Evolutionary conservation across 1,139 yeast species (phyloP).

Genomic region (Nadsonia starkeyi-henricii): DNA sequence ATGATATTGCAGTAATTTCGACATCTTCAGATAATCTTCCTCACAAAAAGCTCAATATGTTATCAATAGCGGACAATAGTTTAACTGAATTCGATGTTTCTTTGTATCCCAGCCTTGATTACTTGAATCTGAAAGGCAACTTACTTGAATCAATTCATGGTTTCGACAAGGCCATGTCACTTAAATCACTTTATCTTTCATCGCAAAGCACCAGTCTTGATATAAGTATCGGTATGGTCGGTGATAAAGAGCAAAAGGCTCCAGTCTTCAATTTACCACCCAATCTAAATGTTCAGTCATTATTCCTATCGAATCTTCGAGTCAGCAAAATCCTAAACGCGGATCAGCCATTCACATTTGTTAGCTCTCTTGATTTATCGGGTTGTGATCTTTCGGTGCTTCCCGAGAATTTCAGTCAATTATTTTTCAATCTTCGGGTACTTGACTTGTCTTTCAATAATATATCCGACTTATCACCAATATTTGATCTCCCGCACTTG

Average conservation of each 20-base stretch:
- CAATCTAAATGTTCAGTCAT: neutral
- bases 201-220: neutral
- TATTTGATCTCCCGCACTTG: neutral
- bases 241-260: neutral
- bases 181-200: neutral
- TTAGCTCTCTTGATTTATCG: neutral
- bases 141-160: neutral
- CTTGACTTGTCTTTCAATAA: conserved; percentile 70
- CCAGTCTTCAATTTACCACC: conserved; percentile 36
- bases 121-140: neutral
- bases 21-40: neutral
- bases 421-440: conserved; percentile 36
- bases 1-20: neutral
- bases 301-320: neutral
- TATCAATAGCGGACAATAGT: conserved; percentile 74
- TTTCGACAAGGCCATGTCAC: neutral
- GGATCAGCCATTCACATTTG: neutral
- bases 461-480: neutral
- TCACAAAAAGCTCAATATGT: conserved; percentile 33
- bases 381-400: neutral
- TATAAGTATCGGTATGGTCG: neutral
- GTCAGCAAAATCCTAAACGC: neutral
- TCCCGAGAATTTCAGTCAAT: neutral
- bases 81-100: conserved; percentile 57
- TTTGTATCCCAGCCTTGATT: neutral